These are phyloP conservation scores for Crucihimalaya himalaica DNA, from an alignment of 345 rosid species.

Conservation along the genomic window DNA sequence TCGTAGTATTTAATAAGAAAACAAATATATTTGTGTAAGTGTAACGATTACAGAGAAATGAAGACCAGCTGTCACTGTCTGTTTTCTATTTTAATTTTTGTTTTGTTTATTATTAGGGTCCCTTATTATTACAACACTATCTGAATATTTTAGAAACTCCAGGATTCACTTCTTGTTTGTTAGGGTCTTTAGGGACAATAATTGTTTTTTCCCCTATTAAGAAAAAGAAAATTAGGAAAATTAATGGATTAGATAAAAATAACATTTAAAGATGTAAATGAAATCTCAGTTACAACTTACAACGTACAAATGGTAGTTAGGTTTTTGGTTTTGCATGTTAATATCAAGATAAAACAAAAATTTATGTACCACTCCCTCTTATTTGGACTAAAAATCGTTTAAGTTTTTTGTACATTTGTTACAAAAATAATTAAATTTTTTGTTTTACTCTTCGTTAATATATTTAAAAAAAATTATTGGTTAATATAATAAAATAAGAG, in stretches of 20 bases:
- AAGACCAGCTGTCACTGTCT: conserved; percentile 40
- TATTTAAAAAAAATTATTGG: no score
- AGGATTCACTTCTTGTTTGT: background rate
- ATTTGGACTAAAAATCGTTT: no score
- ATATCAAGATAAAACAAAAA: conserved; percentile 5
- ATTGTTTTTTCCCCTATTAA: background rate
- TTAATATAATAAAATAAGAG: no score
- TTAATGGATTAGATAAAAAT: background rate
- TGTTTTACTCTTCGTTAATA: no score
- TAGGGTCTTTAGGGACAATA: no score
- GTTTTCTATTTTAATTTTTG: conserved; percentile 14
- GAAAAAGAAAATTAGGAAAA: background rate
- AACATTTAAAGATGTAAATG: conserved; percentile 10
- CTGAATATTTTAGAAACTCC: background rate
- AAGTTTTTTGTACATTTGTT: no score
- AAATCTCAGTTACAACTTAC: conserved; percentile 12
- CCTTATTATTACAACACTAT: no score
- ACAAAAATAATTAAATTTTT: no score
- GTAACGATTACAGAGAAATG: conserved; percentile 33
- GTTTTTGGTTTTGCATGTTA: conserved; percentile 25
- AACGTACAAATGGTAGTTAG: conserved; percentile 18
- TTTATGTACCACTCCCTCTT: no score
- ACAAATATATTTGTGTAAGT: conserved; percentile 20
- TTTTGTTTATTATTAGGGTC: no score
- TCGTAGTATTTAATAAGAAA: background rate